A percentile compares a stretch with the other conserved stretches of the same genome.
Evolutionary conservation across 768 basidiomycete species (phyloP).

Genomic region (Amanita pseudoporphyria): DNA sequence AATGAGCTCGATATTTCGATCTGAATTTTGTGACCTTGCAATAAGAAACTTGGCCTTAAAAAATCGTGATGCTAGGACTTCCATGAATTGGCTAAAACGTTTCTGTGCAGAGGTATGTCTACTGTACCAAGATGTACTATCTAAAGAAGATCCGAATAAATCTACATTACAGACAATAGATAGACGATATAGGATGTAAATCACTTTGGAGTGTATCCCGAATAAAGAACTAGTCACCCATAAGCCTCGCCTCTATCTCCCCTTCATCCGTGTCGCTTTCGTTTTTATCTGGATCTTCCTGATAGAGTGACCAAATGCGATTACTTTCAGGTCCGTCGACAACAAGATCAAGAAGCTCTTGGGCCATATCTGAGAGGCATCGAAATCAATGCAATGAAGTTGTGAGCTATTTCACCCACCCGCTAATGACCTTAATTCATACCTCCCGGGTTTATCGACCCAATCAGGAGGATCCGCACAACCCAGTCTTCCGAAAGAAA

Average conservation of each 20-base stretch:
- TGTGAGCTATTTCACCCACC: constrained; percentile 27
- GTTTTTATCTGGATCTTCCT: constrained; percentile 30
- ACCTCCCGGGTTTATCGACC: constrained; percentile 30
- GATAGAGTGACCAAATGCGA: constrained; percentile 52
- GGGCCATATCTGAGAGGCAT: constrained; percentile 39
- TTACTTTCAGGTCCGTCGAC: constrained; percentile 68
- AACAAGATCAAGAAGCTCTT: constrained; percentile 54
- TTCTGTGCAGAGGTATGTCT: constrained; percentile 39
- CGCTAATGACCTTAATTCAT: constrained; percentile 33
- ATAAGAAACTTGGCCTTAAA: constrained; percentile 29
- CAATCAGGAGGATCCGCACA: constrained; percentile 60
- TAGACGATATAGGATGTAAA: constrained; percentile 1
- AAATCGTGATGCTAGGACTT: constrained; percentile 25
- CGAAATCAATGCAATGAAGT: constrained; percentile 2
- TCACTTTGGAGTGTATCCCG: background rate
- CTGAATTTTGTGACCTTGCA: constrained; percentile 43
- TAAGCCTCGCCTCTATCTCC: constrained; percentile 43
- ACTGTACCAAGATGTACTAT: background rate
- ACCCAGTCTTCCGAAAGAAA: constrained; percentile 68
- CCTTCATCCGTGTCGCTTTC: constrained; percentile 41
- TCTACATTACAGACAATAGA: background rate
- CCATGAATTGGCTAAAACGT: constrained; percentile 44
- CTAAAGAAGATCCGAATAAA: background rate
- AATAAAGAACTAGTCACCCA: constrained; percentile 18
- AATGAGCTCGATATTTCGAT: constrained; percentile 36